These are phyloP conservation scores for Galium porrigens DNA, from an alignment of 305 asterid genomes.

Conservation along the genomic window DNA sequence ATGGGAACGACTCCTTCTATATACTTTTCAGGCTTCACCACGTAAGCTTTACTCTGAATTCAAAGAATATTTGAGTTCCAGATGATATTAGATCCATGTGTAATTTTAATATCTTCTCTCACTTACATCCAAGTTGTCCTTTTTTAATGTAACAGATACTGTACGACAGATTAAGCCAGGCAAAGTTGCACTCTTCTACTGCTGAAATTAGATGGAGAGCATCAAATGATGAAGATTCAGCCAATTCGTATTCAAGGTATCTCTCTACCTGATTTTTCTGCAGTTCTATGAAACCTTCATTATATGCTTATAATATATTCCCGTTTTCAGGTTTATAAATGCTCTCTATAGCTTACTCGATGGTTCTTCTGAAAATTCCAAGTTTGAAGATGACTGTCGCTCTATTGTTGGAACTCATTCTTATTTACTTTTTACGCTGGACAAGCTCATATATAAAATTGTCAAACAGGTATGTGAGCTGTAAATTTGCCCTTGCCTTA, in stretches of 20 bases:
- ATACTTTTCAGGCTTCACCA: conserved; percentile 81
- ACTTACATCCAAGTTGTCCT: conserved; percentile 6
- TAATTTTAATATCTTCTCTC: conserved; percentile 1
- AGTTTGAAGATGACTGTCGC: conserved; percentile 93
- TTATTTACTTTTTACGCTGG: conserved; percentile 71
- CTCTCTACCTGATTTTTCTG: conserved; percentile 14
- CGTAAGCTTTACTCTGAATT: conserved; percentile 28
- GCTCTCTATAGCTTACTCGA: conserved; percentile 60
- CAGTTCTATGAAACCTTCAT: conserved; percentile 12
- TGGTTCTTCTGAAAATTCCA: conserved; percentile 73
- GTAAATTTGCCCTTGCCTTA: background rate
- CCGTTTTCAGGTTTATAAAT: conserved; percentile 54
- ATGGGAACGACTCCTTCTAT: conserved; percentile 82
- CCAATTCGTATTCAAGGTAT: conserved; percentile 67
- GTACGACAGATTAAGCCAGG: conserved; percentile 66
- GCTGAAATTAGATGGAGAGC: conserved; percentile 65
- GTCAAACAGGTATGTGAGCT: conserved; percentile 57
- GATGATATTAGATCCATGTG: conserved; percentile 1
- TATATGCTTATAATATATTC: conserved; percentile 18
- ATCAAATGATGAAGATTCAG: conserved; percentile 34
- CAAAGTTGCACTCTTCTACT: conserved; percentile 60
- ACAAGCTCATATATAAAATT: conserved; percentile 83
- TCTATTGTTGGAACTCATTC: conserved; percentile 82
- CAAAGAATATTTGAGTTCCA: conserved; percentile 1
- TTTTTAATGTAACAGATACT: conserved; percentile 39